Evolutionary conservation across 805 yeast genomes (phyloP), one percentile per base, ranked within the genome.

Genomic region (Candida suzukii): DNA sequence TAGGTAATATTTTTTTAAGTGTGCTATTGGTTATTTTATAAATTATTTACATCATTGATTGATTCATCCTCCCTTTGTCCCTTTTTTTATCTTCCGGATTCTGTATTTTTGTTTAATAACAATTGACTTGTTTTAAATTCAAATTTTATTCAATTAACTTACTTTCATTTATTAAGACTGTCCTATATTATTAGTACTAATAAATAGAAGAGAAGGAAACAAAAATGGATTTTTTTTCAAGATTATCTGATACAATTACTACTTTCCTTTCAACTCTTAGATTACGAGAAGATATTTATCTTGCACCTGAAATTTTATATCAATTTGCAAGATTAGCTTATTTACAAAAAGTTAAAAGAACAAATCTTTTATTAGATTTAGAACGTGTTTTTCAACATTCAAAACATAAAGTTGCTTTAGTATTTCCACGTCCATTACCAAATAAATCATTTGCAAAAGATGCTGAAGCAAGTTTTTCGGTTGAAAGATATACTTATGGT

Each of bases 301-400:
- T 81, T 24, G 63, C 68, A 11, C 73, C 74, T 16, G 68, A 66
- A 36, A 69, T 71, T 25, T 43, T 72, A 13, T 53, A 60, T 26
- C 56, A 60, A 26, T 71, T 71, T 4, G 42, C 67, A 12, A 68
- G 68, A 2, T 80, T 70, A 48, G 57, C 66, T 10, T 60, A 60
- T 48, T 56, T 56, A 38, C 51, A 57, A 13, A 53, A 54, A 31
- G 52, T 68, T 21, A 69, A 68, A 31, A 64, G 59, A 41, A 76
- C 80, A 40, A 79, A 80, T 50, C 72, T 73, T 51, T 88, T 93
- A 88, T 81, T 85, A 57, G 48, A 63, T 16, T 77, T 88, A 49
- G 95, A 83, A 49, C 48, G 62, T 22, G 61, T 73, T n/a, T 88
- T 71, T 3, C 41, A 53, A 21, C 57, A 61, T 41, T 52, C 73